Evolutionary conservation across 352 stramenopile genomes (phyloP).

Genomic region (Globisporangium megalacanthum): DNA sequence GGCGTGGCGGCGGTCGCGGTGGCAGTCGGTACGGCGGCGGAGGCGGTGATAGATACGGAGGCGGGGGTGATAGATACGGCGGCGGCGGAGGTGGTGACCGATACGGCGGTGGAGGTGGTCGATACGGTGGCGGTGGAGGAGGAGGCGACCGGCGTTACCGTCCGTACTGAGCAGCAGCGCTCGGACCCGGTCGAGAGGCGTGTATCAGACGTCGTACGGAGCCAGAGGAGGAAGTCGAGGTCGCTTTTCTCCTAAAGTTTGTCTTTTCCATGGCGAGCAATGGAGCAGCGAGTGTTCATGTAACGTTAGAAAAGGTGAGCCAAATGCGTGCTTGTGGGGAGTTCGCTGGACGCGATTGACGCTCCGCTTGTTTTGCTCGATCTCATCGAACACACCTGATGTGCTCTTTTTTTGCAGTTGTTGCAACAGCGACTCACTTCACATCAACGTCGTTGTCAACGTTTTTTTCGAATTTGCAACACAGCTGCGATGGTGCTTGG

Average conservation of each 20-base stretch:
- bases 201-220: not conserved
- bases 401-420: no score
- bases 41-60: conserved; percentile 6
- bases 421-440: no score
- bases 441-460: no score
- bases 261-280: no score
- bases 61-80: conserved; percentile 14
- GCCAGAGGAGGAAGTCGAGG: not conserved
- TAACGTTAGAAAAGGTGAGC: no score
- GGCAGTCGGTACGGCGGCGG: conserved; percentile 20
- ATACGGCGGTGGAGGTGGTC: conserved; percentile 32
- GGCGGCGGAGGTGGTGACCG: conserved; percentile 22
- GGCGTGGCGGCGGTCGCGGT: conserved; percentile 30
- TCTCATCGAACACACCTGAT: no score
- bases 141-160: conserved; percentile 37
- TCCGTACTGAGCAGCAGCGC: conserved; percentile 33
- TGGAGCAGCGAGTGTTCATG: no score
- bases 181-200: not conserved
- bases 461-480: no score
- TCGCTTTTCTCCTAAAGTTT: not conserved
- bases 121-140: conserved; percentile 11
- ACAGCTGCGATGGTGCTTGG: no score
- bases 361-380: no score
- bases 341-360: no score
- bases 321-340: no score